Percentiles rank a stretch among this genome's conserved stretches.
These are phyloP conservation scores for Blastomyces silverae DNA, from an alignment of 2,329 filamentous ascomycete genomes.

Conservation along the genomic window DNA sequence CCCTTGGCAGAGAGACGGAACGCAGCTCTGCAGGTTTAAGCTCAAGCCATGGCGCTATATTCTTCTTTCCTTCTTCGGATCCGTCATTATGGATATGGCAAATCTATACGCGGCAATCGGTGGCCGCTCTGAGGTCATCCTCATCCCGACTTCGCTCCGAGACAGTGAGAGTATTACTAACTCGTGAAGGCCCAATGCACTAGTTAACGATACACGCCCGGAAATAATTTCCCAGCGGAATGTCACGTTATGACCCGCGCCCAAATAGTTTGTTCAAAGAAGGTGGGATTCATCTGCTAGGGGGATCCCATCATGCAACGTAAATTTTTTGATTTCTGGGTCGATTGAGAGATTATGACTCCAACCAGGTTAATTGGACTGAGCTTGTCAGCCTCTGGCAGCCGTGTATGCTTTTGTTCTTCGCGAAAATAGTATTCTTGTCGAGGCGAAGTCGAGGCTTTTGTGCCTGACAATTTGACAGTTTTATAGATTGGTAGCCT, in stretches of 20 bases:
- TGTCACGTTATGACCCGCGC: not conserved
- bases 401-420: not conserved
- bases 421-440: not conserved
- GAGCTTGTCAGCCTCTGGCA: not conserved
- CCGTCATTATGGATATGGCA: not conserved
- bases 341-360: not conserved
- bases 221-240: not conserved
- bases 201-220: not conserved
- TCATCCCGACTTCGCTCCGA: not conserved
- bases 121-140: not conserved
- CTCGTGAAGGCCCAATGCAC: not conserved
- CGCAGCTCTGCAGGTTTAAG: not conserved
- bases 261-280: not conserved
- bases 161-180: not conserved
- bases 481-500: slow-evolving; percentile 9
- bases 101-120: not conserved
- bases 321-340: not conserved
- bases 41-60: not conserved
- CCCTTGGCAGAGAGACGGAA: not conserved
- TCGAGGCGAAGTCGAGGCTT: slow-evolving; percentile 11
- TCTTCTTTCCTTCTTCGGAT: not conserved
- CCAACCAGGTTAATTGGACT: not conserved
- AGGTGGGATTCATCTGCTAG: not conserved
- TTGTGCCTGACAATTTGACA: slow-evolving; percentile 10
- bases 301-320: not conserved